phyloP scores from a whole-genome alignment of 768 basidiomycete genomes.

The Suillus paluster region DNA sequence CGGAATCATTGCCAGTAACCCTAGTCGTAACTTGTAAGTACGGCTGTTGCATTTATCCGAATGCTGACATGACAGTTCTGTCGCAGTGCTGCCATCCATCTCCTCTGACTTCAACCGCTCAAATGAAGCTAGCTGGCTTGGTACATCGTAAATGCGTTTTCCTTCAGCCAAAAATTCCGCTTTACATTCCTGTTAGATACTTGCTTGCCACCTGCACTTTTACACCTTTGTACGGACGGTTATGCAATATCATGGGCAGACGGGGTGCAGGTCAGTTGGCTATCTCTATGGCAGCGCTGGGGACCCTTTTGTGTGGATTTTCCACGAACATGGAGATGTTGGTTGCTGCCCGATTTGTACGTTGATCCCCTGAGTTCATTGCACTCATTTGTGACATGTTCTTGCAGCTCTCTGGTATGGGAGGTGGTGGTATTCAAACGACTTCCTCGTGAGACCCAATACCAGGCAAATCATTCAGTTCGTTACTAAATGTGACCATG shows the following conservation, averaged over 20 bases:
- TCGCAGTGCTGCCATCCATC: conserved; percentile 74
- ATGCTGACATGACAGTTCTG: not conserved
- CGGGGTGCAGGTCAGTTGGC: conserved; percentile 70
- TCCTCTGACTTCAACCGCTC: conserved; percentile 80
- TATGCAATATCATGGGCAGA: conserved; percentile 79
- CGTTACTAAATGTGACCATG: not conserved
- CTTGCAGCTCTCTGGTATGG: conserved; percentile 68
- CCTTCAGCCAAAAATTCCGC: not conserved
- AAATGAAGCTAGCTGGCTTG: conserved; percentile 83
- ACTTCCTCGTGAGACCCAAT: conserved; percentile 60
- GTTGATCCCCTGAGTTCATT: conserved; percentile 35
- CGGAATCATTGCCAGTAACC: too few species aligned
- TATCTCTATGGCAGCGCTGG: conserved; percentile 60
- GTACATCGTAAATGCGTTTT: conserved; percentile 60
- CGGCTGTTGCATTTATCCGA: conserved; percentile 22
- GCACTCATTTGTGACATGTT: conserved; percentile 3
- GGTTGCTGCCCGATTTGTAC: conserved; percentile 73
- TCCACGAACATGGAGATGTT: conserved; percentile 73
- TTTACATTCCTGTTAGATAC: conserved; percentile 48
- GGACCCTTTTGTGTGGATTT: conserved; percentile 69
- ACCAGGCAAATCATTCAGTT: not conserved
- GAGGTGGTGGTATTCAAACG: conserved; percentile 78
- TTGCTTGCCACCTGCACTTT: conserved; percentile 82
- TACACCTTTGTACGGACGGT: conserved; percentile 81
- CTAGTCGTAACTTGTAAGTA: conserved; percentile 82